A percentile compares a stretch with the other conserved stretches of the same genome.
These are phyloP conservation scores for Yamadazyma jaroonii DNA, from an alignment of 1,139 yeast species.

Conservation along the genomic window DNA sequence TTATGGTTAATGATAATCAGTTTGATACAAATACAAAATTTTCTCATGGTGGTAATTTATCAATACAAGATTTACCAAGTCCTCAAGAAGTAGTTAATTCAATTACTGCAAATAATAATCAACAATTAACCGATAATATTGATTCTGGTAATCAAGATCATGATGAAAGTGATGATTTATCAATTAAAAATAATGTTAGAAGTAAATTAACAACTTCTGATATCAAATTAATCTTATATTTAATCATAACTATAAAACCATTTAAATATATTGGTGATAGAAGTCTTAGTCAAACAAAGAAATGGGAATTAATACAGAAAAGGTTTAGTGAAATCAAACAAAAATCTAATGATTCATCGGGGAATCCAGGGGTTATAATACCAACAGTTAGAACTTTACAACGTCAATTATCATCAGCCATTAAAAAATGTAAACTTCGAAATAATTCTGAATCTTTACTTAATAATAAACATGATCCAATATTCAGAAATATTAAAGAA, in stretches of 20 bases:
- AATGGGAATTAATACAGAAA: slow-evolving; percentile 35
- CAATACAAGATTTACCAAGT: too few species aligned
- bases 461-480: slow-evolving; percentile 10
- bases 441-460: not conserved
- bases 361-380: slow-evolving; percentile 14
- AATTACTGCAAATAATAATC: not conserved
- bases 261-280: slow-evolving; percentile 39
- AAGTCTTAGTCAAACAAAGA: slow-evolving; percentile 30
- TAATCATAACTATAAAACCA: slow-evolving; percentile 32
- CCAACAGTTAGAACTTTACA: slow-evolving; percentile 40
- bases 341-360: not conserved
- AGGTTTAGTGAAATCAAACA: slow-evolving; percentile 22
- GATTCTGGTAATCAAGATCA: not conserved
- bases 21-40: too few species aligned
- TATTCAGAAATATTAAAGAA: slow-evolving; percentile 16
- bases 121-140: not conserved
- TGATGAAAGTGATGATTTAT: slow-evolving; percentile 3
- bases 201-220: slow-evolving; percentile 29
- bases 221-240: slow-evolving; percentile 27
- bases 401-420: slow-evolving; percentile 34
- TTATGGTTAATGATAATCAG: too few species aligned
- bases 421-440: slow-evolving; percentile 25
- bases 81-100: too few species aligned
- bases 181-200: slow-evolving; percentile 13
- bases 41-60: too few species aligned